Evolutionary conservation across 441 rosid genomes (phyloP), one percentile per base, ranked within the genome.

Genomic region (Iberis amara): DNA sequence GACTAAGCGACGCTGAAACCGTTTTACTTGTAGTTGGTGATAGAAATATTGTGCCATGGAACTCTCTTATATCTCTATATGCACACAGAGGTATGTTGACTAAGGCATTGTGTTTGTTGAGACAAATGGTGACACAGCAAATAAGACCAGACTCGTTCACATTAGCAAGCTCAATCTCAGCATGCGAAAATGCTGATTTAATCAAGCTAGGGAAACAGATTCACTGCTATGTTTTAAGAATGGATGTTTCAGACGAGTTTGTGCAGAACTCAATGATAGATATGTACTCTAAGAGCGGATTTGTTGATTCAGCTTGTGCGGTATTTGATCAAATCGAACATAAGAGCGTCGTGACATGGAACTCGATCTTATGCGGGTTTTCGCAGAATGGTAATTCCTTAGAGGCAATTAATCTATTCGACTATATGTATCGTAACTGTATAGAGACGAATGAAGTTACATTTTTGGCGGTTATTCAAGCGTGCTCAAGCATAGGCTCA

Each of bases 271-370:
- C 90, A 1, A 39, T 87, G 31, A 71, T 81, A 35, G 80, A 77
- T 39, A 78, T 87, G 98, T 87, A 85, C 63, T 74, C 83, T 7
- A 85, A 87, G 62, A 76, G 87, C 39, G 78, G 92, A 30, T 56
- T 43, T 8, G 48, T 77, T 36, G 84, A 81, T 66, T 72, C 66
- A 54, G 88, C 98, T 5, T 66, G 38, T 41, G 35, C 31, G 4
- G 66, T 76, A 32, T 90, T 90, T 52, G 55, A 69, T 33, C 63
- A 61, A n/a, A 64, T 75, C 49, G 54, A 65, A 43, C 54, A 54
- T 5, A 85, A 54, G 64, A 74, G 84, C 55, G 64, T 83, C 39
- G 76, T 78, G 52, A 68, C 82, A 3, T 83, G 98, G 95, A 85
- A 90, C 62, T 77, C 86, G 11, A 76, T 90, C 82, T 75, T 90